These are phyloP conservation scores for Kluyveromyces marxianus DNA, from an alignment of 1,139 yeast genomes.

Conservation along the genomic window DNA sequence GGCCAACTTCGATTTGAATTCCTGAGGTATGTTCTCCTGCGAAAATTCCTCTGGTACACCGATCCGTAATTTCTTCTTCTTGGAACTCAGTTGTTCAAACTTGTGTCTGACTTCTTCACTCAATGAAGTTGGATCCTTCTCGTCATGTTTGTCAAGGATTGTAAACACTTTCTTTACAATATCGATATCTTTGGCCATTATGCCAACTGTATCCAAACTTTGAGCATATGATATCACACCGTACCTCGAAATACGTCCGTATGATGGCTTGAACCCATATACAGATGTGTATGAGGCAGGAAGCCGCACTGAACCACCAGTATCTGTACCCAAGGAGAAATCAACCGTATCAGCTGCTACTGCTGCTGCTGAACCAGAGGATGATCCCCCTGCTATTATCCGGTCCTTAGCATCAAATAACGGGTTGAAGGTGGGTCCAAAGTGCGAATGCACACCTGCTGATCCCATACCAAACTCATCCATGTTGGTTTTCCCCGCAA, in stretches of 20 bases:
- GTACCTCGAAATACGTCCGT: constrained; percentile 85
- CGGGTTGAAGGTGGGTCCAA: constrained; percentile 71
- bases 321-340: constrained; percentile 83
- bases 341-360: constrained; percentile 66
- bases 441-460: constrained; percentile 47
- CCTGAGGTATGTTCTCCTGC: constrained; percentile 46
- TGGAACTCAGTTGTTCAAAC: constrained; percentile 18
- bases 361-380: constrained; percentile 94
- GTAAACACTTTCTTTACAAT: constrained; percentile 43
- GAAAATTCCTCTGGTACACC: constrained; percentile 70
- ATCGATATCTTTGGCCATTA: constrained; percentile 46
- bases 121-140: constrained; percentile 75
- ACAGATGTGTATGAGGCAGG: constrained; percentile 87
- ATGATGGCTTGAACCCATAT: constrained; percentile 85
- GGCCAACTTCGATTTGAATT: constrained; percentile 42
- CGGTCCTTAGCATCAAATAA: constrained; percentile 29
- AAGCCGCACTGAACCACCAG: constrained; percentile 91
- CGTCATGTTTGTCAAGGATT: constrained; percentile 53
- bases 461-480: constrained; percentile 99
- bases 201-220: constrained; percentile 89
- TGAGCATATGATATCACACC: constrained; percentile 94
- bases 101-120: constrained; percentile 33
- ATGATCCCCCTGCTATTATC: constrained; percentile 76
- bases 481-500: constrained; percentile 78
- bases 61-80: constrained; percentile 34